Percentiles rank a stretch among this genome's conserved stretches.
Conservation (phyloP, 345 rosid species). For the Brassica incana region DNA sequence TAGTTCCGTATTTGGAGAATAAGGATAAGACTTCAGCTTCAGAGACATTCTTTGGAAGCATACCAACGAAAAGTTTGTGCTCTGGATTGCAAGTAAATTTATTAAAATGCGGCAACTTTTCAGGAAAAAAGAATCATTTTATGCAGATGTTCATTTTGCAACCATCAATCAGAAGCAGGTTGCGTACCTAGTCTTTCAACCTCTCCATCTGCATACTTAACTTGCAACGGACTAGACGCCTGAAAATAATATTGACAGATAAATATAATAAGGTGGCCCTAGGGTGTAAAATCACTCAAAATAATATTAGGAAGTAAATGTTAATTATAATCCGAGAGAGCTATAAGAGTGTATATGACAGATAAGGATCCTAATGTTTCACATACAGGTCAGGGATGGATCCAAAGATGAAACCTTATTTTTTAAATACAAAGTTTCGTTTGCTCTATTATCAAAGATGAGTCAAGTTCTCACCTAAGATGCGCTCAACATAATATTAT, state of each 20-base stretch:
- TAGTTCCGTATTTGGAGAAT: slow-evolving; percentile 75
- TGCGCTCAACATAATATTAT: not conserved
- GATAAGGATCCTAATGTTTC: slow-evolving; percentile 8
- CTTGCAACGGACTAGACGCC: slow-evolving; percentile 99
- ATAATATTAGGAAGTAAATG: too few species aligned
- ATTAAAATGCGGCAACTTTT: not conserved
- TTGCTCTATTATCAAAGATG: not conserved
- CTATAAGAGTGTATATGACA: not conserved
- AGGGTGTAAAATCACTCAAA: too few species aligned
- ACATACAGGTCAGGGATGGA: not conserved
- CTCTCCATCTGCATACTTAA: slow-evolving; percentile 99
- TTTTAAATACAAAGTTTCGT: not conserved
- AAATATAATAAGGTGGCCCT: too few species aligned
- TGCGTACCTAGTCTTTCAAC: slow-evolving; percentile 85
- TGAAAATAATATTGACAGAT: slow-evolving; percentile 31
- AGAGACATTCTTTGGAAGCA: slow-evolving; percentile 95
- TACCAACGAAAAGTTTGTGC: slow-evolving; percentile 96
- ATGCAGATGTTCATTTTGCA: not conserved
- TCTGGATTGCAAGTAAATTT: slow-evolving; percentile 46
- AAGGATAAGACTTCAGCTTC: slow-evolving; percentile 74
- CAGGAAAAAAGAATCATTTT: not conserved
- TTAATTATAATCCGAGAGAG: not conserved
- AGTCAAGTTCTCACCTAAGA: not conserved
- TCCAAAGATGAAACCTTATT: not conserved
- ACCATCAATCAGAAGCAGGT: not conserved